Percentiles rank a stretch among this genome's conserved stretches.
phyloP scores from a whole-genome alignment of 2,329 filamentous ascomycete genomes.

The Colletotrichum eremochloae region DNA sequence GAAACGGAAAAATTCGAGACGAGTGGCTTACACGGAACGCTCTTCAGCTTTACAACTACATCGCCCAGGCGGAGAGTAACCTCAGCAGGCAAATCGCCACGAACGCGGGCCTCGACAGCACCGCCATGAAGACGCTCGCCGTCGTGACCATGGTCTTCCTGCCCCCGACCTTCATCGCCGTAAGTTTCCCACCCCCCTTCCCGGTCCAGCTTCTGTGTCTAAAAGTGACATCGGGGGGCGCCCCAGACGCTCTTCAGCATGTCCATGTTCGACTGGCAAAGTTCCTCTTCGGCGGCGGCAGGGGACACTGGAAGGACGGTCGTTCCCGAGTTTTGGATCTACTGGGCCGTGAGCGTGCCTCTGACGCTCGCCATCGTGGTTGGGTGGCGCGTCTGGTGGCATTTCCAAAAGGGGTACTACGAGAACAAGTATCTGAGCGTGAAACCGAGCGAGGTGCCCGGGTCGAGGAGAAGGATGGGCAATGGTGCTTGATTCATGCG shows the following conservation, averaged over 20 bases:
- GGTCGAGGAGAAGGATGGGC: neutral
- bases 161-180: conserved; percentile 6
- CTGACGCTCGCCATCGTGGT: neutral
- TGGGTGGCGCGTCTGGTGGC: conserved; percentile 3
- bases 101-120: conserved; percentile 3
- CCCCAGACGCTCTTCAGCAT: conserved; percentile 9
- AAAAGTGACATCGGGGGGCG: neutral
- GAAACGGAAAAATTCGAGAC: neutral
- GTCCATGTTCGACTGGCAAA: conserved; percentile 11
- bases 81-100: neutral
- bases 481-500: neutral
- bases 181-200: neutral
- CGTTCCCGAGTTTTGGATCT: neutral
- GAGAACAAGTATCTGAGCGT: neutral
- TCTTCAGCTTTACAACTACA: conserved; percentile 1
- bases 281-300: neutral
- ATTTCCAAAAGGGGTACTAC: conserved; percentile 2
- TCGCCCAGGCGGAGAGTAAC: neutral
- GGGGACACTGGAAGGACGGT: neutral
- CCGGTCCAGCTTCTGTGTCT: no score
- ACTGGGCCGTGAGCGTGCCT: conserved; percentile 1
- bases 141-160: conserved; percentile 11
- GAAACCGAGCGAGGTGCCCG: neutral
- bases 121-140: conserved; percentile 11
- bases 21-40: neutral